These are phyloP conservation scores for Blastobotrys aristatus DNA, from an alignment of 1,139 yeast species.

Conservation along the genomic window DNA sequence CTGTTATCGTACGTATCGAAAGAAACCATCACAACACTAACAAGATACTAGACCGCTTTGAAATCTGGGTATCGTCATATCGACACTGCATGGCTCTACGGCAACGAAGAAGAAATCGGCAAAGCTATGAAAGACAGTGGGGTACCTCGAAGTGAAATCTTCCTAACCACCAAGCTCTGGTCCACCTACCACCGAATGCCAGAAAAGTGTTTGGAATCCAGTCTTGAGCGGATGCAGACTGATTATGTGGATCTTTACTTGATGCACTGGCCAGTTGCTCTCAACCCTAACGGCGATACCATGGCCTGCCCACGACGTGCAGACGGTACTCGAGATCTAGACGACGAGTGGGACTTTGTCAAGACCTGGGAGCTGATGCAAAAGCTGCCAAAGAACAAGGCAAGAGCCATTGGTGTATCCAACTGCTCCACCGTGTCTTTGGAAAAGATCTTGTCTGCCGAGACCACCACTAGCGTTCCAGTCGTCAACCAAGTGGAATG, in stretches of 20 bases:
- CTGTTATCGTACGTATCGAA: constrained; percentile 41
- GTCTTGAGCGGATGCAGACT: constrained; percentile 59
- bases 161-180: constrained; percentile 49
- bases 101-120: constrained; percentile 51
- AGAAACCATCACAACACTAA: not conserved
- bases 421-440: constrained; percentile 56
- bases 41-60: constrained; percentile 41
- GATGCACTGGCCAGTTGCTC: constrained; percentile 75
- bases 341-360: constrained; percentile 1
- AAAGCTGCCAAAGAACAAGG: constrained; percentile 53
- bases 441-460: constrained; percentile 54
- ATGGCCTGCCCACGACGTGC: not conserved
- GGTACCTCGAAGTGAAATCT: constrained; percentile 47
- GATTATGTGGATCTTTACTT: constrained; percentile 80
- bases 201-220: constrained; percentile 49
- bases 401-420: constrained; percentile 70
- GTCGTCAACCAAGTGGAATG: constrained; percentile 71
- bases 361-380: constrained; percentile 74
- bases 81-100: constrained; percentile 69
- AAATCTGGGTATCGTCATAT: constrained; percentile 71
- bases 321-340: constrained; percentile 1
- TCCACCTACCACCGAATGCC: constrained; percentile 53
- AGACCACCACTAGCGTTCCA: constrained; percentile 62
- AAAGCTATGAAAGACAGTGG: constrained; percentile 47
- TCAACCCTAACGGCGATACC: constrained; percentile 2